These are phyloP conservation scores for Metschnikowia aberdeeniae DNA, from an alignment of 805 yeast species.

Conservation along the genomic window DNA sequence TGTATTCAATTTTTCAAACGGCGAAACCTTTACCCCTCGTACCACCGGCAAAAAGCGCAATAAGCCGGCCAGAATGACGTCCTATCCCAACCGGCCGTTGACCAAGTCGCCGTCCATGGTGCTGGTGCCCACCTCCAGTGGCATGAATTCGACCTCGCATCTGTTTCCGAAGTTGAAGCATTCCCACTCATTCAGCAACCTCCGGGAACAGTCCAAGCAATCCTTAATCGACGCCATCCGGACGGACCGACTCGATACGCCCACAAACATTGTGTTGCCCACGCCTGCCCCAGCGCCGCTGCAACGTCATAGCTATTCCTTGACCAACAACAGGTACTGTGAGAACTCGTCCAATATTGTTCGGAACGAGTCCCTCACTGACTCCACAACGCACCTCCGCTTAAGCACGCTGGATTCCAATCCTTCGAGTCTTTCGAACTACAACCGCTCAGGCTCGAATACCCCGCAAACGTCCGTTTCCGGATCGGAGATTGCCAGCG, in stretches of 20 bases:
- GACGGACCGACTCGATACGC: constrained; percentile 22
- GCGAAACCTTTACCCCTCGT: constrained; percentile 50
- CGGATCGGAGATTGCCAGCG: constrained; percentile 13
- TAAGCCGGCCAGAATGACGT: constrained; percentile 31
- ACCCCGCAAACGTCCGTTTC: constrained; percentile 32
- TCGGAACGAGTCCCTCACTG: constrained; percentile 10
- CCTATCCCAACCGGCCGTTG: constrained; percentile 4
- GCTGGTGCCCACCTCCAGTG: constrained; percentile 5
- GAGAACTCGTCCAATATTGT: constrained; percentile 18
- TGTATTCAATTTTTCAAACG: constrained; percentile 47
- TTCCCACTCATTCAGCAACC: constrained; percentile 18
- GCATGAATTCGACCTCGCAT: neutral
- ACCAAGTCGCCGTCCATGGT: constrained; percentile 14
- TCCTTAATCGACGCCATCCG: constrained; percentile 23
- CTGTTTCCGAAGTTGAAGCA: constrained; percentile 4
- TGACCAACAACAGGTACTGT: constrained; percentile 16
- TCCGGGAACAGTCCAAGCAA: constrained; percentile 14
- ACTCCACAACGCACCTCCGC: neutral
- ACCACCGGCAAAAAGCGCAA: constrained; percentile 36
- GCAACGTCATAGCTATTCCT: constrained; percentile 10
- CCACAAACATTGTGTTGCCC: constrained; percentile 21
- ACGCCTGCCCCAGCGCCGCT: neutral
- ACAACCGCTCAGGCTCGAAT: constrained; percentile 22
- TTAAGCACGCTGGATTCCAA: constrained; percentile 13
- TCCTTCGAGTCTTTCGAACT: constrained; percentile 24